phyloP scores from a whole-genome alignment of 225 moss, liverwort and hornwort genomes.

The Ulota crispa region DNA sequence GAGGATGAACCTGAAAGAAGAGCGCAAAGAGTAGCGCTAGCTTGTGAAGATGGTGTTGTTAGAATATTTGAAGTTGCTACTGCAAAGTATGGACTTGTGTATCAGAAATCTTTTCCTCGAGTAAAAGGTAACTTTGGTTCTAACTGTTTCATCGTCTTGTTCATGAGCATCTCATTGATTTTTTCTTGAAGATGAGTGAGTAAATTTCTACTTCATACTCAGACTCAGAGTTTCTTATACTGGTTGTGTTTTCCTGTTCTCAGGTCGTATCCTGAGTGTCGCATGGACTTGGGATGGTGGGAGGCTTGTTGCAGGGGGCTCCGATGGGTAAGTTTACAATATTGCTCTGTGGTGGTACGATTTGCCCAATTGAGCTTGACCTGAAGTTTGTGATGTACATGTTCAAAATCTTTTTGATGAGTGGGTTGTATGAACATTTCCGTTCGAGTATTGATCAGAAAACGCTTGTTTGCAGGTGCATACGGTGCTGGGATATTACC shows the following conservation, averaged over 20 bases:
- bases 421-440: neutral
- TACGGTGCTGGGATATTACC: conserved; percentile 85
- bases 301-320: conserved; percentile 77
- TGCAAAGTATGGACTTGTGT: conserved; percentile 62
- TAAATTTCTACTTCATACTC: neutral
- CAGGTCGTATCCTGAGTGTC: conserved; percentile 89
- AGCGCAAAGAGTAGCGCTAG: conserved; percentile 85
- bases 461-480: conserved; percentile 60
- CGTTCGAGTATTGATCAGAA: neutral
- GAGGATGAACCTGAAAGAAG: conserved; percentile 38
- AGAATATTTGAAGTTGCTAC: conserved; percentile 74
- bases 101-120: conserved; percentile 80
- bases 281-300: conserved; percentile 78
- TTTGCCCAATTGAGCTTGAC: neutral
- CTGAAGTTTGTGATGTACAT: neutral
- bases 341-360: neutral
- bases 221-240: conserved; percentile 6
- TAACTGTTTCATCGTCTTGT: neutral
- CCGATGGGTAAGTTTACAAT: conserved; percentile 67
- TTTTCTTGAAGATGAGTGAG: neutral
- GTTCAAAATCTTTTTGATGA: neutral
- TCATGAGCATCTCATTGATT: neutral
- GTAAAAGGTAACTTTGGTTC: conserved; percentile 59
- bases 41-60: conserved; percentile 91
- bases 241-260: conserved; percentile 5